Evolutionary conservation across 108 stramenopile genomes (phyloP), one percentile per base, ranked within the genome.

Genomic region (Cyclotella kingstonii): DNA sequence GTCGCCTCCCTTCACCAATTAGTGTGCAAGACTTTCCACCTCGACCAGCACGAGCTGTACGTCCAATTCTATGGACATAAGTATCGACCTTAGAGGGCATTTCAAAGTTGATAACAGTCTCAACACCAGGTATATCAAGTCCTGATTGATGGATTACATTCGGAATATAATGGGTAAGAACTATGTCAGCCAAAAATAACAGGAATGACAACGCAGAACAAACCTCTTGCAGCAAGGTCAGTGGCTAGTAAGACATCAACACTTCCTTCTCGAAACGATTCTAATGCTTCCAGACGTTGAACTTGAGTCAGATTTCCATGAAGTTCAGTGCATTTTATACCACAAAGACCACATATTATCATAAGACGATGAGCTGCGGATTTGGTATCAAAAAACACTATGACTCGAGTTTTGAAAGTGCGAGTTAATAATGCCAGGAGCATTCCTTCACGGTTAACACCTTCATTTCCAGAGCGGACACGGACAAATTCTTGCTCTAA

Each of bases 351-450:
- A 47, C 87, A 86, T 6, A 98, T 53, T 48, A 95, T 90, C 71
- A 90, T 82, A 54, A 95, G 68, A 11, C 92, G 77, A 77, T 99
- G 98, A 1, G 97, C 96, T 33, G 74, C 73, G 11, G 70, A 66
- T 74, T 97, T 99, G 26, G 94, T 95, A 66, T 96, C 93, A 72
- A 93, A 98, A 68, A 99, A 99, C 0, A 97, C 91, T 58, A 99
- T 96, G 28, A 84, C 74, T 25, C 85, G 84, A 23, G 55, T 64
- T 44, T 53, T 81, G 76, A 90, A 97, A n/a, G 94, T 93, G 19
- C 96, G 79, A 22, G 81, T 87, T 25, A 95, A 52, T 9, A 96
- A 61, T 14, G 89, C 85, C 10, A 96, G 72, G 4, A 99, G 81
- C 78, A 97, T 97, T 6, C 88, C 91, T 63, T 93, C 94, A 22